These are phyloP conservation scores for Collybiopsis luxurians DNA, from an alignment of 768 basidiomycete species.

Conservation along the genomic window DNA sequence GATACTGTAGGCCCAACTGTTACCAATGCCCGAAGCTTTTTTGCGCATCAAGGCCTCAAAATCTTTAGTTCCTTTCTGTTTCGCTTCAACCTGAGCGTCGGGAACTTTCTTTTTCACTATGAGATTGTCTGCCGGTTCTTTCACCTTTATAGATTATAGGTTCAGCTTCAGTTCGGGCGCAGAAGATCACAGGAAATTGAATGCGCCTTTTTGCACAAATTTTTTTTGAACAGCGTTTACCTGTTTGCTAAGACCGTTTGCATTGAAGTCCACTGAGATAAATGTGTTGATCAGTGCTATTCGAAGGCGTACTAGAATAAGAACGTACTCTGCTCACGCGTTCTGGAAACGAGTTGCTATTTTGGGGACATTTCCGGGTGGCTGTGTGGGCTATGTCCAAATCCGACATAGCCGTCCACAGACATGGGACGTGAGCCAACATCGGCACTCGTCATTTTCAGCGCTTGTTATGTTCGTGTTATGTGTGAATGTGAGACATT, in stretches of 20 bases:
- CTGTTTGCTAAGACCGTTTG: slow-evolving; percentile 73
- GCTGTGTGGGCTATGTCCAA: no score
- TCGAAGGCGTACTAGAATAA: background rate
- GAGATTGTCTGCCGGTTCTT: slow-evolving; percentile 86
- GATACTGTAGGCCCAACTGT: slow-evolving; percentile 87
- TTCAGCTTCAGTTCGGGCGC: background rate
- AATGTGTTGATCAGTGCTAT: background rate
- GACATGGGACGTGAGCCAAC: no score
- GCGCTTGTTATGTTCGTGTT: no score
- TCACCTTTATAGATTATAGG: slow-evolving; percentile 55
- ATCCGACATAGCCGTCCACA: no score
- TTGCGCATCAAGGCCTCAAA: slow-evolving; percentile 75
- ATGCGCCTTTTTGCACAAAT: slow-evolving; percentile 83
- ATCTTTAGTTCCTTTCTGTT: slow-evolving; percentile 75
- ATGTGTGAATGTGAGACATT: no score
- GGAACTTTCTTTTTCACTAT: slow-evolving; percentile 81
- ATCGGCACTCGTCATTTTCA: no score
- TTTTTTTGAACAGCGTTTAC: slow-evolving; percentile 92
- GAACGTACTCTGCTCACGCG: slow-evolving; percentile 81
- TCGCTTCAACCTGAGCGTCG: slow-evolving; percentile 74
- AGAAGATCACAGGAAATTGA: background rate
- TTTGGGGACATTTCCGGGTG: no score
- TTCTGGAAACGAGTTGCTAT: no score
- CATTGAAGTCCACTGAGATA: slow-evolving; percentile 81
- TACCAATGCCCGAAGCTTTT: slow-evolving; percentile 83